Conservation (phyloP, 2,329 filamentous ascomycete genomes). For the Xenoacremonium recifei region DNA sequence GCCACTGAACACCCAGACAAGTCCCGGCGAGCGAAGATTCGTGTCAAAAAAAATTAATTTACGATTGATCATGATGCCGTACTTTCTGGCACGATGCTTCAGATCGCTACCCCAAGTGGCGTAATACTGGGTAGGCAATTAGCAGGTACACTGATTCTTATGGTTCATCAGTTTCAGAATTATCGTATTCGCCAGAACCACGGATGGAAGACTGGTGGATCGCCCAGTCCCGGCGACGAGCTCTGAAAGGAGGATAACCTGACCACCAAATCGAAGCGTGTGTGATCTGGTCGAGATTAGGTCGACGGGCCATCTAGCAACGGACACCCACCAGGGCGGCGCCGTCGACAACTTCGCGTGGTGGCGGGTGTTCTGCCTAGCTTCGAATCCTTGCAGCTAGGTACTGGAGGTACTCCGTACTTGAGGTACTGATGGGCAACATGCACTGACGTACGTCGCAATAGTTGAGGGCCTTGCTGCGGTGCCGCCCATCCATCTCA, state of each 20-base stretch:
- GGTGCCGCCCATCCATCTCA: conserved; percentile 21
- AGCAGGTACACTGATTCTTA: not conserved
- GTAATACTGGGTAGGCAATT: not conserved
- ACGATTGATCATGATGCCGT: too few relatives aligned
- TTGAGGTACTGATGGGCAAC: too few relatives aligned
- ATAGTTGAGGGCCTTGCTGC: conserved; percentile 12
- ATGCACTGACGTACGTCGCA: conserved; percentile 22
- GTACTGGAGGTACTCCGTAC: too few relatives aligned
- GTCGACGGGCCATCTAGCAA: conserved; percentile 23
- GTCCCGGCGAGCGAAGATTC: too few relatives aligned
- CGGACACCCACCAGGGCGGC: conserved; percentile 22
- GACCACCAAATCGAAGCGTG: conserved; percentile 7
- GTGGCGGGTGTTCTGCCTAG: conserved; percentile 19
- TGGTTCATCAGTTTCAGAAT: too few relatives aligned
- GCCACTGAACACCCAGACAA: too few relatives aligned
- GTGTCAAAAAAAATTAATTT: too few relatives aligned
- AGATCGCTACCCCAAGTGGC: too few relatives aligned
- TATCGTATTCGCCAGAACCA: not conserved
- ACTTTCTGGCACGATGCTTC: too few relatives aligned
- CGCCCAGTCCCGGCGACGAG: not conserved
- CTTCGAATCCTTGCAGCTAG: not conserved
- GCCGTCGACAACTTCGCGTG: conserved; percentile 24
- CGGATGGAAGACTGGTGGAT: not conserved
- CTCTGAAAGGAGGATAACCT: not conserved
- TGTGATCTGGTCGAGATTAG: conserved; percentile 28